These are phyloP conservation scores for Aspergillus sp. DNA, from an alignment of 2,329 filamentous ascomycete species.

Conservation along the genomic window DNA sequence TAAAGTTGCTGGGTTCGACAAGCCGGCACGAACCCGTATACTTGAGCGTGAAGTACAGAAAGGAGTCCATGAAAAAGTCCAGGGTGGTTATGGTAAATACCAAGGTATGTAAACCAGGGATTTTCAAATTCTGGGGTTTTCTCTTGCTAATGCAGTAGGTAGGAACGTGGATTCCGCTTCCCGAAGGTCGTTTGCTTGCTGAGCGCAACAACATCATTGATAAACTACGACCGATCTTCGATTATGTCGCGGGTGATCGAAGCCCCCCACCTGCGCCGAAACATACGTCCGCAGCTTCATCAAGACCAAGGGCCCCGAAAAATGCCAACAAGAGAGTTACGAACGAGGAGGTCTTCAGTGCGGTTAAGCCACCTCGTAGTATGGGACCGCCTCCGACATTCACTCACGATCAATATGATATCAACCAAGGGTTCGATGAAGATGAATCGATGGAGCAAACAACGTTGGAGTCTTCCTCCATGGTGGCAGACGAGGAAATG, in stretches of 20 bases:
- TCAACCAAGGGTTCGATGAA: slow-evolving; percentile 64
- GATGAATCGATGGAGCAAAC: slow-evolving; percentile 81
- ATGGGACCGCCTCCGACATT: slow-evolving; percentile 36
- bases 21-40: slow-evolving; percentile 90
- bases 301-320: slow-evolving; percentile 77
- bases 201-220: slow-evolving; percentile 84
- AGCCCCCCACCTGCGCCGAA: slow-evolving; percentile 93
- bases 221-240: slow-evolving; percentile 82
- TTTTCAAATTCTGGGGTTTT: neutral
- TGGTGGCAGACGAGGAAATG: slow-evolving; percentile 79
- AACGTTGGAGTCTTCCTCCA: slow-evolving; percentile 79
- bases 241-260: slow-evolving; percentile 78
- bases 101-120: slow-evolving; percentile 61
- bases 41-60: slow-evolving; percentile 96
- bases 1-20: slow-evolving; percentile 96
- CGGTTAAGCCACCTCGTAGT: slow-evolving; percentile 29
- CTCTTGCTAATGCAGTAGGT: slow-evolving; percentile 1
- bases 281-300: slow-evolving; percentile 71
- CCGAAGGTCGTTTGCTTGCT: slow-evolving; percentile 76
- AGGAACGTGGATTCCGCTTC: slow-evolving; percentile 95
- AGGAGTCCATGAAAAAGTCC: slow-evolving; percentile 94
- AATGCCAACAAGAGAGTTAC: slow-evolving; percentile 60
- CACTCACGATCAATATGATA: slow-evolving; percentile 66
- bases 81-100: slow-evolving; percentile 98
- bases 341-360: slow-evolving; percentile 32